Conservation (phyloP, 371 early-diverging fungal species). For the Syncephalastrum racemosum region DNA sequence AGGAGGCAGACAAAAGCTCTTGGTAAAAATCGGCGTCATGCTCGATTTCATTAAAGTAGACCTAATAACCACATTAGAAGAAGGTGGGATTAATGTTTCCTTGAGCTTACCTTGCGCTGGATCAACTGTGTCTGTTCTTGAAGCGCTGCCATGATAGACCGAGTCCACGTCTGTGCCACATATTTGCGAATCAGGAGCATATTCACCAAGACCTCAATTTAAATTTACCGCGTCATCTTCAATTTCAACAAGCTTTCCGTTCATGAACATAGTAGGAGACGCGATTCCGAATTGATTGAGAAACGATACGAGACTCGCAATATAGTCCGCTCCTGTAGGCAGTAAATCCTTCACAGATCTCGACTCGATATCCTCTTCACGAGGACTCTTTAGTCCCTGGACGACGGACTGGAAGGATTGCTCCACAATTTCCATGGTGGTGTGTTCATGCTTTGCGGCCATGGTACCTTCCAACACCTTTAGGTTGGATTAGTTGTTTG, state of each 20-base stretch:
- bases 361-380: too few relatives aligned
- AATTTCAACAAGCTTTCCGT: conserved; percentile 73
- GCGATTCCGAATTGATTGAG: conserved; percentile 36
- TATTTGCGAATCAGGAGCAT: not conserved
- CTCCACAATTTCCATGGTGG: conserved; percentile 2
- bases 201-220: not conserved
- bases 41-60: conserved; percentile 50
- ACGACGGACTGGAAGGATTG: too few relatives aligned
- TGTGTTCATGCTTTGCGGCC: not conserved
- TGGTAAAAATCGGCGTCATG: conserved; percentile 66
- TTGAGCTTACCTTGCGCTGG: conserved; percentile 25
- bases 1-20: conserved; percentile 59
- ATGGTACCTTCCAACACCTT: too few relatives aligned
- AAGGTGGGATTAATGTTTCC: not conserved
- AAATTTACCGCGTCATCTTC: conserved; percentile 40
- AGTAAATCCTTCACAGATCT: too few relatives aligned
- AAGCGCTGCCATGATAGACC: conserved; percentile 30
- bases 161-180: conserved; percentile 30
- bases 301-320: conserved; percentile 19
- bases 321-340: conserved; percentile 13
- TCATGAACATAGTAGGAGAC: conserved; percentile 66
- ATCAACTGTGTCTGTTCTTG: conserved; percentile 34
- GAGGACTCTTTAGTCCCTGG: too few relatives aligned
- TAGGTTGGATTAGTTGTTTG: too few relatives aligned
- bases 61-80: conserved; percentile 11